Base-by-base conservation (phyloP, 306 rosid species). In the Prunus mira region DNA sequence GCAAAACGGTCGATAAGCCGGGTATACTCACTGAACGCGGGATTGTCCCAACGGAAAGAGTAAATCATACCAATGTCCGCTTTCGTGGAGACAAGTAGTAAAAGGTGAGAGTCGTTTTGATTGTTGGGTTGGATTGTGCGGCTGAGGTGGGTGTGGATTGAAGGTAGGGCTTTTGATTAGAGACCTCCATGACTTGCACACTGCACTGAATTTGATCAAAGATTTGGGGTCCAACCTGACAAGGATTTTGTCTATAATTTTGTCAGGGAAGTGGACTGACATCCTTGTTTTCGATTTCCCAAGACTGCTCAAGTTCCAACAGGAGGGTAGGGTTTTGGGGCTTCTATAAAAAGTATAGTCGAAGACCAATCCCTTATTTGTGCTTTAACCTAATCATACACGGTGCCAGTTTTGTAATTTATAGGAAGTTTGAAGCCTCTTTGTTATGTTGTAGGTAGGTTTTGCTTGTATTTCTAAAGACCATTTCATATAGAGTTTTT, bases 401-500 rank as follows among this genome's bases (percentile, higher is more conserved):
- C 34, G 34, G 34, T n/a, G n/a, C 4, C 34, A 30, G 34, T 2
- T 28, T 28, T 28, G 30, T 32, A 32, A 32, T 32, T 32, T 32
- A 32, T 32, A 4, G 0, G 38, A 32, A 32, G 38, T 32, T n/a
- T 5, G 6, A 32, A 5, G 1, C 0, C 38, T 0, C 7, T 5
- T 5, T 32, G 1, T 32, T 5, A 32, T 0, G 7, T 32, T 32
- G 38, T 32, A 5, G 5, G n/a, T n/a, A n/a, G n/a, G n/a, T n/a
- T n/a, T n/a, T n/a, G n/a, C 1, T 1, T 32, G 38, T 32, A 6
- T 32, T 32, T 32, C 0, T 32, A 32, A 32, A 32, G n/a, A n/a
- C 0, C 7, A 4, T 5, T 32, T 32, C 38, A 32, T 32, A 1
- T 32, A 32, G 0, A 0, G 0, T 32, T 32, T 5, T 32, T 0